These are phyloP conservation scores for Penicillium steckii DNA, from an alignment of 495 filamentous ascomycete species.

Conservation along the genomic window DNA sequence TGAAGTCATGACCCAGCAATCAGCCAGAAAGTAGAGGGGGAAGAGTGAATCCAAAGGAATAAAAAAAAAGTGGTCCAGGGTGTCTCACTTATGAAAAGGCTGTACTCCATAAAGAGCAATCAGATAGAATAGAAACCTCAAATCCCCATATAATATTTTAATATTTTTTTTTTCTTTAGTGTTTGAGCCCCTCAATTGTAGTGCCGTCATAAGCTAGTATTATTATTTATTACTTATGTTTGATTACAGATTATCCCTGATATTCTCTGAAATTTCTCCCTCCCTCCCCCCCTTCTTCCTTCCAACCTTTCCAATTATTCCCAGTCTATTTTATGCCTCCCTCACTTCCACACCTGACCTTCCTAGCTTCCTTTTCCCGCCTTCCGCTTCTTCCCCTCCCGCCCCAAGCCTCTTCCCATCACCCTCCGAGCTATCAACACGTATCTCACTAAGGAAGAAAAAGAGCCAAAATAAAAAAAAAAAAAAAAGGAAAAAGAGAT, in stretches of 20 bases:
- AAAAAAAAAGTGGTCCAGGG: constrained; percentile 6
- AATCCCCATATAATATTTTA: not conserved
- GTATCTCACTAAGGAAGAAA: not conserved
- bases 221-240: too few species aligned
- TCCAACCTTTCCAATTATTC: not conserved
- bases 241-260: not conserved
- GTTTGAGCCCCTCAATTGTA: too few species aligned
- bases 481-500: not conserved
- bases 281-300: not conserved
- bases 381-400: not conserved
- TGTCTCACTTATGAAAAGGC: constrained; percentile 13
- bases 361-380: too few species aligned
- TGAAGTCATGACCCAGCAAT: too few species aligned
- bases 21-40: not conserved
- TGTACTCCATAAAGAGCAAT: constrained; percentile 8
- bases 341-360: not conserved
- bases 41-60: not conserved
- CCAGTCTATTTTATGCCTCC: not conserved
- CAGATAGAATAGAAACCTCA: not conserved
- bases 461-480: not conserved
- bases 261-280: not conserved
- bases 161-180: too few species aligned
- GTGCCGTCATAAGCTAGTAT: not conserved
- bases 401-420: not conserved
- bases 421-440: not conserved